Evolutionary conservation across 768 basidiomycete genomes (phyloP), one percentile per base, ranked within the genome.

Genomic region (Sistotremastrum suecicum): DNA sequence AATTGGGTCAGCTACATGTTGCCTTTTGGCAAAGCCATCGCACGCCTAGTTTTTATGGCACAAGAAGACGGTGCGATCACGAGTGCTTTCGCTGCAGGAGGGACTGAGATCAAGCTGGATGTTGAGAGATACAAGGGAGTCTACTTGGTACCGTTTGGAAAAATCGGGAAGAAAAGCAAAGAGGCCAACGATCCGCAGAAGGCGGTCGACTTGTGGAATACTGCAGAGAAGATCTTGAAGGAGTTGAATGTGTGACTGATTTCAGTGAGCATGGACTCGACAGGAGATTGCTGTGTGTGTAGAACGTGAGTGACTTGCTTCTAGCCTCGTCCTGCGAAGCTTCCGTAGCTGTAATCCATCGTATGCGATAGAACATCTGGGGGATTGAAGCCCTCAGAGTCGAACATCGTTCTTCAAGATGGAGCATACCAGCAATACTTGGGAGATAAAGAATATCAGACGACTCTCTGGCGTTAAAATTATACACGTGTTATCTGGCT

Each of bases 151-250:
- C 56, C 54, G 0, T 53, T 51, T 35, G 54, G 52, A 5, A 47
- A 46, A 2, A 41, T 51, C 3, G 44, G 9, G 9, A 43, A 38
- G n/a, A 39, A 50, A n/a, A 39, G 43, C n/a, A 42, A 41, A 1
- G 33, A 44, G 3, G 53, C 45, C 2, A 49, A 45, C 42, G 50
- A 54, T 40, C 20, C 38, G 9, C 32, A 40, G 10, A 35, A 52
- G 6, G 49, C 54, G 3, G 48, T 46, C 12, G 31, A 47, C 10
- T 47, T 58, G 5, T 58, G 57, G 55, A 33, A 37, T 40, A 34
- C 48, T 10, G 58, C 60, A 8, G 58, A 6, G 47, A 45, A 11
- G 50, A 49, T 63, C 63, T 63, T 61, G 51, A 34, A 35, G 10
- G 59, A 56, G 33, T 57, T 43, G 43, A 20, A 20, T 20, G 1